Conservation (phyloP, 2,329 filamentous ascomycete species). For the Iodosphaeria phyllophila region DNA sequence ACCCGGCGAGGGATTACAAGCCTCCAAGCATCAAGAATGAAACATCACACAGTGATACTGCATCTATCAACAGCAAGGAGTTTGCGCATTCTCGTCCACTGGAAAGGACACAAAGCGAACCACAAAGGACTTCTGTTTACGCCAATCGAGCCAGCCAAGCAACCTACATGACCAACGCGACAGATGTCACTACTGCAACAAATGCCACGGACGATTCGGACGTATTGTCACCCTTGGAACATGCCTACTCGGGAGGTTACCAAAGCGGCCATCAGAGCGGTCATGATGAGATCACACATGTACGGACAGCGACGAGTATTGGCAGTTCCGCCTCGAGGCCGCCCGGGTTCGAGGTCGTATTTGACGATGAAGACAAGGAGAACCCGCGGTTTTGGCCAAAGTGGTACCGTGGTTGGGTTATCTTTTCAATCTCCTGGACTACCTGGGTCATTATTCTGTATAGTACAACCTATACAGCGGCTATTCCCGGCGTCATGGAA, state of each 20-base stretch:
- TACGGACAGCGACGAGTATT: conserved; percentile 21
- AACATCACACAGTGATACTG: too few species aligned
- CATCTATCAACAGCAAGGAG: too few species aligned
- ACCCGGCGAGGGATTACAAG: too few species aligned
- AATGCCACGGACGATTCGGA: conserved; percentile 10
- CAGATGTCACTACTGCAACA: too few species aligned
- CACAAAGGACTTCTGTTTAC: too few species aligned
- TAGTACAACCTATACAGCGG: conserved; percentile 62
- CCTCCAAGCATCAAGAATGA: too few species aligned
- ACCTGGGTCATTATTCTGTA: conserved; percentile 44
- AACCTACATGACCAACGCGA: too few species aligned
- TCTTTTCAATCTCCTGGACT: conserved; percentile 25
- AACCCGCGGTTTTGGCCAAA: conserved; percentile 54
- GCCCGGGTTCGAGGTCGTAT: conserved; percentile 55
- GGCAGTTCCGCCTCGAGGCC: conserved; percentile 23
- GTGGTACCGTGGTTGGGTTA: conserved; percentile 22
- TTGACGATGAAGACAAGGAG: conserved; percentile 39
- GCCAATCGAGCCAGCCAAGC: too few species aligned
- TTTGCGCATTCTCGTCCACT: too few species aligned
- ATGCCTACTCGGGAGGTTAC: conserved; percentile 7
- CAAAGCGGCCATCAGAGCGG: conserved; percentile 5
- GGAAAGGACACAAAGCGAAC: too few species aligned
- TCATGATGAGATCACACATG: conserved; percentile 23
- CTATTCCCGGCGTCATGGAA: conserved; percentile 45
- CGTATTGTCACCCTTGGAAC: conserved; percentile 9